A percentile compares a stretch with the other conserved stretches of the same genome.
phyloP scores from a whole-genome alignment of 306 rosid species.

The Trifolium fragiferum region DNA sequence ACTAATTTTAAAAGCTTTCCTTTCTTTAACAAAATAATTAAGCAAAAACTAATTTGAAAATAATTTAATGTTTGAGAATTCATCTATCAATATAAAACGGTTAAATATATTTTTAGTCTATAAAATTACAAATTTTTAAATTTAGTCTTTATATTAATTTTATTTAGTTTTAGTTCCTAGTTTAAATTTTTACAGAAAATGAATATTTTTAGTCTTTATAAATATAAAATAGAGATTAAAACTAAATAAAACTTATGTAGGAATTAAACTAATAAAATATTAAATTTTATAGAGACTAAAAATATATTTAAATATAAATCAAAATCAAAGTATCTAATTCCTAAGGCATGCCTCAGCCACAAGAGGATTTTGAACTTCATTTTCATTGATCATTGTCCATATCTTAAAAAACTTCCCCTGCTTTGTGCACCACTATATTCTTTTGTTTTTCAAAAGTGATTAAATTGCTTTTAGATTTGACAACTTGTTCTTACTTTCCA shows the following conservation, averaged over 20 bases:
- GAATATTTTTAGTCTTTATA: no score
- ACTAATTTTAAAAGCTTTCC: conserved; percentile 5
- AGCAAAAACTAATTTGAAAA: conserved; percentile 24
- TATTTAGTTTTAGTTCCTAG: no score
- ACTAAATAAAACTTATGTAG: no score
- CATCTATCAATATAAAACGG: background rate
- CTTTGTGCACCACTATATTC: conserved; percentile 41
- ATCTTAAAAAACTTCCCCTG: conserved; percentile 10
- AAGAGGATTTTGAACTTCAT: conserved; percentile 27
- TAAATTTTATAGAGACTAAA: no score
- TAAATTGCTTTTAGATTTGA: conserved; percentile 46
- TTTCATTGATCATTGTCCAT: conserved; percentile 25
- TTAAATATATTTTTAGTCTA: no score
- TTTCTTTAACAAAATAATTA: background rate
- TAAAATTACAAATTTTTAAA: no score
- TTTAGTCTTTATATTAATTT: no score
- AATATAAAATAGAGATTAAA: no score
- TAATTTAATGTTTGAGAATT: conserved; percentile 5
- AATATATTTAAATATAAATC: no score
- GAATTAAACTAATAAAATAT: background rate
- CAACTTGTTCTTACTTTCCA: conserved; percentile 54
- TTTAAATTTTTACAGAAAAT: no score
- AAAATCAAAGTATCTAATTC: conserved; percentile 40
- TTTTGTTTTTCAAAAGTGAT: conserved; percentile 31
- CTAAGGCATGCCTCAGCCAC: conserved; percentile 22